A percentile compares a stretch with the other conserved stretches of the same genome.
These are phyloP conservation scores for Prunus mume DNA, from an alignment of 306 rosid genomes.

Conservation along the genomic window DNA sequence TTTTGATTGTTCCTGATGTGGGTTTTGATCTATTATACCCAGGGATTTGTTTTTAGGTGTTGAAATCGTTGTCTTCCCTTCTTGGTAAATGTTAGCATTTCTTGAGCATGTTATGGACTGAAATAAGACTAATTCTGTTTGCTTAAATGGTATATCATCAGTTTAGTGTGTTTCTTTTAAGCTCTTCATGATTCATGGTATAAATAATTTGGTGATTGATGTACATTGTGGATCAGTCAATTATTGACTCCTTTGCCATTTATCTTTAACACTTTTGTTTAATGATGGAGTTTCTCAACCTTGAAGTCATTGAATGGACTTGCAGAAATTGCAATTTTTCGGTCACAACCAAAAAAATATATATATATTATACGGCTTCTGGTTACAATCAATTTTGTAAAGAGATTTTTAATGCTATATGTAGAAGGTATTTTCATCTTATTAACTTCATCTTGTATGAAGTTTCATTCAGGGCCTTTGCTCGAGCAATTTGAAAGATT, in stretches of 20 bases:
- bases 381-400: neutral
- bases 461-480: neutral
- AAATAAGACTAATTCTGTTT: constrained; percentile 9
- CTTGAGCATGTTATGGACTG: neutral
- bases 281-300: neutral
- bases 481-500: neutral
- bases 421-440: neutral
- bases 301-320: neutral
- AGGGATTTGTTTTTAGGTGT: neutral
- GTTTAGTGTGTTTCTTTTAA: constrained; percentile 1
- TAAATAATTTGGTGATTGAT: neutral
- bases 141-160: neutral
- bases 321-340: neutral
- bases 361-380: neutral
- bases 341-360: neutral
- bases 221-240: constrained; percentile 16
- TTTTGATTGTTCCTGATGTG: constrained; percentile 22
- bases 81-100: neutral
- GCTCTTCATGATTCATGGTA: neutral
- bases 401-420: neutral
- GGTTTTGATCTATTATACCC: constrained; percentile 14
- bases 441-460: neutral
- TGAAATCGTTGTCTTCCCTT: neutral
- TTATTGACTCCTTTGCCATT: neutral
- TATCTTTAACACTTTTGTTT: neutral